Evolutionary conservation across 306 rosid species (phyloP).

Genomic region (Rosa lucieae): DNA sequence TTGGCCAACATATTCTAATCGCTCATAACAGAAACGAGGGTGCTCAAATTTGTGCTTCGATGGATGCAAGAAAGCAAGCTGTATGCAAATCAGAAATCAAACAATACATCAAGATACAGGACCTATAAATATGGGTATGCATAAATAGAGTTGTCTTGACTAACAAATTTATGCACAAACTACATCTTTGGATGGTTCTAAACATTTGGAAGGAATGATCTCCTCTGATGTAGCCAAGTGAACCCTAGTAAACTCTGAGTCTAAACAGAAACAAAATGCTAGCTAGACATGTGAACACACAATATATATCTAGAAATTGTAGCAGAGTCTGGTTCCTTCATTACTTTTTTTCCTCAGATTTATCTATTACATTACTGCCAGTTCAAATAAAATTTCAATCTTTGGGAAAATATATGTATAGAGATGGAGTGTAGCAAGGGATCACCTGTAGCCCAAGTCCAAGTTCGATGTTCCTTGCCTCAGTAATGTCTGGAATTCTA

Average conservation of each 20-base stretch:
- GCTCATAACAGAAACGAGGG: conserved; percentile 92
- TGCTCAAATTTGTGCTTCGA: conserved; percentile 92
- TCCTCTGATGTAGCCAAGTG: background rate
- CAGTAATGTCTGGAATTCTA: conserved; percentile 72
- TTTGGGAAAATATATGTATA: conserved; percentile 10
- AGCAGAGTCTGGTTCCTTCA: background rate
- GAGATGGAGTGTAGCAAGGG: conserved; percentile 14
- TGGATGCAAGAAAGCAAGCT: conserved; percentile 92
- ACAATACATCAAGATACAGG: conserved; percentile 20
- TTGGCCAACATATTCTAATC: conserved; percentile 86
- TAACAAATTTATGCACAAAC: background rate
- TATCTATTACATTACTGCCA: background rate
- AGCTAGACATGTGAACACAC: background rate
- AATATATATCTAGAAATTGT: background rate
- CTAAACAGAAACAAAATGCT: background rate
- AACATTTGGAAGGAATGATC: conserved; percentile 1
- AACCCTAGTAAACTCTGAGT: background rate
- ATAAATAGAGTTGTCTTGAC: background rate
- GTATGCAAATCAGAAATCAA: conserved; percentile 37
- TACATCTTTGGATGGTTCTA: conserved; percentile 1
- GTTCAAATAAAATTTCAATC: background rate
- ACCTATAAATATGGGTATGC: background rate
- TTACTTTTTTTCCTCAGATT: background rate
- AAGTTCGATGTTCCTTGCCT: conserved; percentile 85
- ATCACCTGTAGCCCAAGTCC: conserved; percentile 95